Evolutionary conservation across 1,284 basidiomycete species (phyloP).

Genomic region (Exobasidium rhododendri): DNA sequence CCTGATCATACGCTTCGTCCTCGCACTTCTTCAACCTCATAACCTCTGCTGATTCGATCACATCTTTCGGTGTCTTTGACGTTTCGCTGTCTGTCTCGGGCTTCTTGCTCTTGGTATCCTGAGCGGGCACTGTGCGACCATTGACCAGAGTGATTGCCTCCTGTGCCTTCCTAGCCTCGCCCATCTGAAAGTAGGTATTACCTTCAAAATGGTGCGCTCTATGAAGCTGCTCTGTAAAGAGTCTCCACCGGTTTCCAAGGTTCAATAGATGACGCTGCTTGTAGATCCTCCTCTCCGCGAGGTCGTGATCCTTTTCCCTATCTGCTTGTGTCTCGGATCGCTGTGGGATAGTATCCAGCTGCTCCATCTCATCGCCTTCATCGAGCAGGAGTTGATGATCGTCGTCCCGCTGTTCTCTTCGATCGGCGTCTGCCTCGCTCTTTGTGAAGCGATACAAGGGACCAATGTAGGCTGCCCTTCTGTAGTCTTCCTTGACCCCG

Average conservation of each 20-base stretch:
- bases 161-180: constrained; percentile 28
- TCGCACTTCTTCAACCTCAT: constrained; percentile 26
- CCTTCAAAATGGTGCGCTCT: constrained; percentile 41
- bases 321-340: constrained; percentile 4
- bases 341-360: not conserved
- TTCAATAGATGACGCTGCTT: constrained; percentile 21
- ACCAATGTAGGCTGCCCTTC: not conserved
- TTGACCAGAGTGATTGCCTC: not conserved
- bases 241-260: constrained; percentile 27
- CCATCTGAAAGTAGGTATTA: constrained; percentile 46
- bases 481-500: not conserved
- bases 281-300: not conserved
- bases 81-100: not conserved
- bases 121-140: not conserved
- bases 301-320: not conserved
- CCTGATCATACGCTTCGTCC: constrained; percentile 37
- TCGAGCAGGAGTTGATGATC: not conserved
- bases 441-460: constrained; percentile 12
- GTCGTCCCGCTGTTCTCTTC: not conserved
- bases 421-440: not conserved
- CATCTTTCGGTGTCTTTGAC: not conserved
- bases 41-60: not conserved
- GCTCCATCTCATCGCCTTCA: not conserved
- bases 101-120: not conserved
- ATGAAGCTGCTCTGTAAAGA: constrained; percentile 37